Base-by-base conservation (phyloP, 768 basidiomycete species). In the Tubosaeta sp. region DNA sequence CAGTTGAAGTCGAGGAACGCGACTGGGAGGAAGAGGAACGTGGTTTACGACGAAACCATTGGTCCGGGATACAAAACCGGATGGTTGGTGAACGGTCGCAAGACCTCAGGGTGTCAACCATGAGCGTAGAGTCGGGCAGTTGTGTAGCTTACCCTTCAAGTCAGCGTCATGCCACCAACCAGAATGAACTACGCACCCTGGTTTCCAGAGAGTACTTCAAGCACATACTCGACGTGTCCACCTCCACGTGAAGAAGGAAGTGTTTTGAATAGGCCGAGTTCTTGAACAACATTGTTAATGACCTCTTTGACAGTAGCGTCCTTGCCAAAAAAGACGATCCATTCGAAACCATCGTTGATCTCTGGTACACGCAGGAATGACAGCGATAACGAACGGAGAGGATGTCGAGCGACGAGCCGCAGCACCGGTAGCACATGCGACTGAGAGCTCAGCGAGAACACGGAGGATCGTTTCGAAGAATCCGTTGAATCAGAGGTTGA, bases 11-110 rank as follows among this genome's bases (percentile, higher is more conserved):
- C 3, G 81, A 82, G 4, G 80, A 77, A 30, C 75, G 75, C 0
- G 79, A 77, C 21, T 73, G 63, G 13, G 69, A 67, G 2, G 81
- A 80, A 2, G 75, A 59, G 34, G 68, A 71, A 0, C 80, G 79
- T 7, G 82, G 77, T 54, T 78, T 86, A 18, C 86, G 79, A 50
- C 82, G 81, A 66, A 82, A 91, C 90, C 85, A 91, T 61, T 86
- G 84, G 47, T 86, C 86, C 2, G 86, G 86, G 8, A 92, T 80
- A 54, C 83, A 86, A 49, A 90, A 77, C 24, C 77, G 75, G 60
- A 86, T 80, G 8, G 57, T 62, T 9, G 49, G 51, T 6, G 56
- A 45, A 35, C 32, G 19, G 7, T 47, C 52, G 16, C 27, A 57
- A 16, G 60, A 56, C 32, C 2, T 53, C 12, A 64, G 40, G 14